Percentiles rank a stretch among this genome's conserved stretches.
phyloP scores from a whole-genome alignment of 257 asterid species.

The Solanum virginianum region DNA sequence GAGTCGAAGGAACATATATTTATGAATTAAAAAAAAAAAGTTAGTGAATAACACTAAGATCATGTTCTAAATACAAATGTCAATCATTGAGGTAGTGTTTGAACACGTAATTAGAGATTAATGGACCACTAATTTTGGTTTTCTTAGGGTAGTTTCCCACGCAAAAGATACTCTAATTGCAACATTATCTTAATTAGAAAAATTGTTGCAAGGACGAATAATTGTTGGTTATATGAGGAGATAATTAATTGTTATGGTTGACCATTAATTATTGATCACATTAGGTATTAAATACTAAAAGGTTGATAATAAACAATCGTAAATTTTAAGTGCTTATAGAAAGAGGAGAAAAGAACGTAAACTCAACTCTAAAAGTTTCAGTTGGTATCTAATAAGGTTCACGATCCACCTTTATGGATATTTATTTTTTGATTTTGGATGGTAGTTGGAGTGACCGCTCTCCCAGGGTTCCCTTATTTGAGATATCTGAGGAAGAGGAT shows the following conservation, averaged over 20 bases:
- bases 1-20: background rate
- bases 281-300: background rate
- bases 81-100: slow-evolving; percentile 1
- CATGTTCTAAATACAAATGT: slow-evolving; percentile 4
- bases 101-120: background rate
- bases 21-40: background rate
- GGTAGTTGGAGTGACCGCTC: no score
- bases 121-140: slow-evolving; percentile 17
- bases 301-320: background rate
- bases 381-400: no score
- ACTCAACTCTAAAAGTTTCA: no score
- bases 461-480: no score
- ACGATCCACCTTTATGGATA: no score
- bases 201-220: background rate
- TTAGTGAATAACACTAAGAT: slow-evolving; percentile 4
- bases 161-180: slow-evolving; percentile 26
- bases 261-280: background rate
- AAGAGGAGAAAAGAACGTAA: no score
- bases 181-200: background rate
- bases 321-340: background rate
- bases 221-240: background rate
- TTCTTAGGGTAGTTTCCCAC: slow-evolving; percentile 32
- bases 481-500: no score
- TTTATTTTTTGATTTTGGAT: no score
- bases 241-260: background rate